phyloP scores from a whole-genome alignment of 495 filamentous ascomycete genomes.

The Talaromyces nanjingensis region DNA sequence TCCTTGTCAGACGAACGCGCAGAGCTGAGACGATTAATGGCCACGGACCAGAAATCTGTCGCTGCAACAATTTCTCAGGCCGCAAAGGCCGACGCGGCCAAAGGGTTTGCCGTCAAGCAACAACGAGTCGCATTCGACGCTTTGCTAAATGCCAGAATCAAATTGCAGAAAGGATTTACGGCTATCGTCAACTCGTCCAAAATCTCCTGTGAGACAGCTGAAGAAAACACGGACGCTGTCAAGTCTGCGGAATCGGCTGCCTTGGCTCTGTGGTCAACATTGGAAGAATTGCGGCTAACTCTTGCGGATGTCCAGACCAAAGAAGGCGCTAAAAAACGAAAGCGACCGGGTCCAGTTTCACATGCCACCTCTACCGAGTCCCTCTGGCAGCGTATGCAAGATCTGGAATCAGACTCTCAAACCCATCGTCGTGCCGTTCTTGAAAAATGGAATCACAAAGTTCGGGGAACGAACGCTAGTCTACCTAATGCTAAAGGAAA shows the following conservation, averaged over 20 bases:
- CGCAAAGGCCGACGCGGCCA: conserved; percentile 69
- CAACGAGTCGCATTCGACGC: conserved; percentile 82
- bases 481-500: conserved; percentile 35
- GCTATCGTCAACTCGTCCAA: conserved; percentile 68
- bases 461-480: conserved; percentile 35
- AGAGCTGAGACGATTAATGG: conserved; percentile 62
- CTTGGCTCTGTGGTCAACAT: conserved; percentile 74
- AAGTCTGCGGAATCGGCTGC: conserved; percentile 83
- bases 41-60: conserved; percentile 62
- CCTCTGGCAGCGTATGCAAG: conserved; percentile 68
- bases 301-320: conserved; percentile 44
- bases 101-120: conserved; percentile 75
- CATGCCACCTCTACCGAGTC: conserved; percentile 41
- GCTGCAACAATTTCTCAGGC: conserved; percentile 63
- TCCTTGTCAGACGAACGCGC: conserved; percentile 35
- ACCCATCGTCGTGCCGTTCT: conserved; percentile 35
- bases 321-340: conserved; percentile 50
- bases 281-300: conserved; percentile 63
- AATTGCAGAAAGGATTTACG: conserved; percentile 81
- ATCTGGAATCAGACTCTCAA: conserved; percentile 49
- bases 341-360: conserved; percentile 43
- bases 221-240: conserved; percentile 39
- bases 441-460: conserved; percentile 46
- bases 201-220: conserved; percentile 24
- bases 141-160: conserved; percentile 79